phyloP scores from a whole-genome alignment of 2,329 filamentous ascomycete genomes.

The Aspergillus cejpii region DNA sequence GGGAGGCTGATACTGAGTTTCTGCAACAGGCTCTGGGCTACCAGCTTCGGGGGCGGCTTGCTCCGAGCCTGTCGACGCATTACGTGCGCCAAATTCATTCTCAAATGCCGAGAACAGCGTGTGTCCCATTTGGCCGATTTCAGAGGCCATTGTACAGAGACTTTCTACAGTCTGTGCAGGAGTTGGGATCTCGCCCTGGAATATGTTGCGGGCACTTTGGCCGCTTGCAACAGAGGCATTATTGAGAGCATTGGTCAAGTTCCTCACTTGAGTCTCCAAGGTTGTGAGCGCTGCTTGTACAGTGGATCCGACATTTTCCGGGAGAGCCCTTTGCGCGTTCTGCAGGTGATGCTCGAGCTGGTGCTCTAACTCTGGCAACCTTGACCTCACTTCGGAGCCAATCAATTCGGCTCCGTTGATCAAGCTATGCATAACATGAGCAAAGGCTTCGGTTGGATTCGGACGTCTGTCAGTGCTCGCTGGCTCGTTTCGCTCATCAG shows the following conservation, averaged over 20 bases:
- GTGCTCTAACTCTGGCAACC: constrained; percentile 35
- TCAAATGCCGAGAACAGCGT: constrained; percentile 36
- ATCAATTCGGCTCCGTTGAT: constrained; percentile 32
- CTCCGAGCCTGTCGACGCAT: constrained; percentile 3
- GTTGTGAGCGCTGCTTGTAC: constrained; percentile 32
- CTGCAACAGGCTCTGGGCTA: not conserved
- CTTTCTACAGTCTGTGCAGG: constrained; percentile 34
- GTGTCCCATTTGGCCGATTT: constrained; percentile 36
- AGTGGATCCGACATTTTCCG: constrained; percentile 32
- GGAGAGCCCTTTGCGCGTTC: constrained; percentile 31
- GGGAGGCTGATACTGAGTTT: not conserved
- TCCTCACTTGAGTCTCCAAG: constrained; percentile 35
- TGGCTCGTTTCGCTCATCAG: constrained; percentile 9
- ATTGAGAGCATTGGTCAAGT: constrained; percentile 32
- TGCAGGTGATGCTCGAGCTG: constrained; percentile 34
- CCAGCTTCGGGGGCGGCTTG: not conserved
- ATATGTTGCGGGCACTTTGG: constrained; percentile 32
- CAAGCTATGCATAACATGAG: constrained; percentile 30
- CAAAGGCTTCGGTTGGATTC: constrained; percentile 29
- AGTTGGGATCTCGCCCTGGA: constrained; percentile 32
- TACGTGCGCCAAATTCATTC: constrained; percentile 25
- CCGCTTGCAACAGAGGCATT: constrained; percentile 32
- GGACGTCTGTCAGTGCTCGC: constrained; percentile 12
- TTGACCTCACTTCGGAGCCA: constrained; percentile 32
- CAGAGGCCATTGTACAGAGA: constrained; percentile 37